Evolutionary conservation across 2,329 filamentous ascomycete species (phyloP), one percentile per base, ranked within the genome.

Genomic region (Claviceps sp.): DNA sequence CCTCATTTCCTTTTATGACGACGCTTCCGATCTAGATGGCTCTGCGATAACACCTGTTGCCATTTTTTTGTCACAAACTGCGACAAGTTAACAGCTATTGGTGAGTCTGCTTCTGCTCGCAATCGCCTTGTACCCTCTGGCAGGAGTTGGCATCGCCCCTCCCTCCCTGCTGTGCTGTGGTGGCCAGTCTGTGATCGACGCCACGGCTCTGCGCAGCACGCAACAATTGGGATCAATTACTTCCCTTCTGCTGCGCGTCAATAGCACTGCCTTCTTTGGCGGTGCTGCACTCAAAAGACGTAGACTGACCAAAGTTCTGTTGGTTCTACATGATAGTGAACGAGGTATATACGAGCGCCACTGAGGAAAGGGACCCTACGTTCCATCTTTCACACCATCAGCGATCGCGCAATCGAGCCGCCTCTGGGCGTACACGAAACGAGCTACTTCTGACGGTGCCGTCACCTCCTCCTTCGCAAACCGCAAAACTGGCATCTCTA

Each of bases 401-500:
- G 48, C 40, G 40, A 48, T 41, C 45, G 40, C 43, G 18, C 48
- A 41, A 40, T 41, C 22, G 38, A 45, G 50, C 50, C 47, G 50
- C 47, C 26, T 41, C 45, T 18, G 18, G 49, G 26, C 49, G n/a
- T 47, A 49, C 38, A 40, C 47, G 46, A 50, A 50, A 41, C 36
- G 41, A 50, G 34, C 37, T 47, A 26, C 18, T 38, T 22, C 24
- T 50, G 42, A 54, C 50, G 50, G 49, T 54, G 43, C 47, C 47
- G 50, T 52, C 53, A 50, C 36, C 38, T 44, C 50, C 37, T 48
- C 47, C 50, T 49, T 36, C 43, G 40, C 30, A 43, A 44, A 48
- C 38, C 53, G 51, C 50, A 48, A 49, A 52, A 48, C 53, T 54
- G 53, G 53, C 50, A 50, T 48, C 47, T 38, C 44, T 54, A 52